phyloP scores from a whole-genome alignment of 805 yeast genomes.

The Kodamaea neixiangensis region DNA sequence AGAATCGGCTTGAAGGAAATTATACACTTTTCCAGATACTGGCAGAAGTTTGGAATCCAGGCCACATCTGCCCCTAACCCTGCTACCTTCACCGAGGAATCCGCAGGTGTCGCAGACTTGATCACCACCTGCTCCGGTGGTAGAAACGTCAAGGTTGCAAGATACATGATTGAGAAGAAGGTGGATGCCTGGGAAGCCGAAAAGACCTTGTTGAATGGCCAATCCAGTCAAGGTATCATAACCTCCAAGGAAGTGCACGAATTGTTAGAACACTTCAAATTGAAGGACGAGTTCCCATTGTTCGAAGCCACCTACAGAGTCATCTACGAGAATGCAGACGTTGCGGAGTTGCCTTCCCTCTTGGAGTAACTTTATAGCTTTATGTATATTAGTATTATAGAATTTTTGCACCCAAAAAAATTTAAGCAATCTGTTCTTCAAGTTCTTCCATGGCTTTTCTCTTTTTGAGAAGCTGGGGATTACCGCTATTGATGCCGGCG shows the following conservation, averaged over 20 bases:
- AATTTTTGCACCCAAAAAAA: neutral
- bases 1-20: slow-evolving; percentile 92
- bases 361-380: slow-evolving; percentile 42
- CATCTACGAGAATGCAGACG: slow-evolving; percentile 70
- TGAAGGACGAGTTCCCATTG: slow-evolving; percentile 75
- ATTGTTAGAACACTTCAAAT: slow-evolving; percentile 56
- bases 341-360: slow-evolving; percentile 73
- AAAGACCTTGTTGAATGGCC: slow-evolving; percentile 85
- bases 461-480: slow-evolving; percentile 10
- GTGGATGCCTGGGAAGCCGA: slow-evolving; percentile 81
- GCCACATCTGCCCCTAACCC: slow-evolving; percentile 60
- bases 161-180: slow-evolving; percentile 77
- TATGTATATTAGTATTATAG: slow-evolving; percentile 2
- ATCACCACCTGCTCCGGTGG: slow-evolving; percentile 98
- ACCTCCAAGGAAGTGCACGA: slow-evolving; percentile 92
- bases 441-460: neutral
- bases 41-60: slow-evolving; percentile 58
- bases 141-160: slow-evolving; percentile 91
- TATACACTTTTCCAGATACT: slow-evolving; percentile 68
- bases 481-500: slow-evolving; percentile 11
- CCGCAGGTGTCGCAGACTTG: slow-evolving; percentile 97
- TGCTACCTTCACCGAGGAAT: slow-evolving; percentile 86
- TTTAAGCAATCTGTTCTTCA: neutral
- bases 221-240: slow-evolving; percentile 93
- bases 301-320: slow-evolving; percentile 80